Conservation (phyloP, 1,284 basidiomycete genomes). For the Phaffia rhodozyma region DNA sequence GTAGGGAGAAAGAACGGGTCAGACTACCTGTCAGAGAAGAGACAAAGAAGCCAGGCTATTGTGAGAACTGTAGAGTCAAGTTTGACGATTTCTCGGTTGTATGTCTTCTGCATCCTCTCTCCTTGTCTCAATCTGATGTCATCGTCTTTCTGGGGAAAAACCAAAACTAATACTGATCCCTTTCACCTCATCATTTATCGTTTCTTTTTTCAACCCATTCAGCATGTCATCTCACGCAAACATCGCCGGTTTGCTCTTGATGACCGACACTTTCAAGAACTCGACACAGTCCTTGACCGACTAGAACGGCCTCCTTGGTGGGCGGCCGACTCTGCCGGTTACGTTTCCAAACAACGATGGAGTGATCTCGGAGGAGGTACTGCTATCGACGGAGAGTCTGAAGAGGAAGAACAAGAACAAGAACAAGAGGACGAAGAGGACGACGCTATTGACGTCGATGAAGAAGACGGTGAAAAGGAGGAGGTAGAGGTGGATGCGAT, state of each 20-base stretch:
- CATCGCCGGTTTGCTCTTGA: slow-evolving; percentile 81
- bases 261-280: slow-evolving; percentile 63
- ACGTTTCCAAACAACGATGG: neutral
- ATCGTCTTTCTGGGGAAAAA: slow-evolving; percentile 1
- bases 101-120: slow-evolving; percentile 29
- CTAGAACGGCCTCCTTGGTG: slow-evolving; percentile 44
- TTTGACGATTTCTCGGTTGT: slow-evolving; percentile 82
- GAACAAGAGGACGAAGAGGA: neutral
- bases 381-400: neutral
- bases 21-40: slow-evolving; percentile 63
- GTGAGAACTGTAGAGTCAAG: slow-evolving; percentile 87
- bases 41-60: slow-evolving; percentile 87
- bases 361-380: too few relatives aligned
- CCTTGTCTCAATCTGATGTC: too few relatives aligned
- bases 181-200: slow-evolving; percentile 7
- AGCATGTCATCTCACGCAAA: slow-evolving; percentile 67
- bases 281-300: slow-evolving; percentile 66
- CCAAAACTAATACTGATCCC: neutral
- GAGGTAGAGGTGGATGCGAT: neutral
- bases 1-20: slow-evolving; percentile 52
- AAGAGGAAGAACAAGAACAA: neutral
- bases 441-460: neutral
- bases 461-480: neutral
- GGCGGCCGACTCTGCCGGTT: neutral
- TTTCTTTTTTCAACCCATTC: slow-evolving; percentile 15